Evolutionary conservation across 2,329 filamentous ascomycete species (phyloP).

Genomic region (Pyrenochaeta sp.): DNA sequence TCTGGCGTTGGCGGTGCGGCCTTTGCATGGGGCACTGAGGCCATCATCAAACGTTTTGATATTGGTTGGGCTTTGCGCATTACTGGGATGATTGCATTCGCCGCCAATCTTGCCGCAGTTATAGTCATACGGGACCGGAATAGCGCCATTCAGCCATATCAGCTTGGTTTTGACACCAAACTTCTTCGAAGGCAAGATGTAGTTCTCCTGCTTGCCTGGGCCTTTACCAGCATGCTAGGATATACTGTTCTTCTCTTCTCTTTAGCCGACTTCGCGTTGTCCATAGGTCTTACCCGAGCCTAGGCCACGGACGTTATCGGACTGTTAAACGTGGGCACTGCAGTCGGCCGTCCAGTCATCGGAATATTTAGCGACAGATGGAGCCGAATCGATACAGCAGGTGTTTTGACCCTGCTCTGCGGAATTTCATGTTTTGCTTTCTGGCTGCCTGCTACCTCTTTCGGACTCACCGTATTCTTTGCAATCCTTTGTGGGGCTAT

Average conservation of each 20-base stretch:
- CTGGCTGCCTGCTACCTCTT: slow-evolving; percentile 56
- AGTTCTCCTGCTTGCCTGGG: slow-evolving; percentile 50
- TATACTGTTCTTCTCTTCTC: slow-evolving; percentile 58
- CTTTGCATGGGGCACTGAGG: slow-evolving; percentile 37
- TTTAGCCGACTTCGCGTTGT: slow-evolving; percentile 56
- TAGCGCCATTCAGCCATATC: slow-evolving; percentile 40
- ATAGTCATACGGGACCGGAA: slow-evolving; percentile 44
- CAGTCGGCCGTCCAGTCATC: slow-evolving; percentile 56
- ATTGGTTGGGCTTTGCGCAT: slow-evolving; percentile 53
- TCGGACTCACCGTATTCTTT: slow-evolving; percentile 54
- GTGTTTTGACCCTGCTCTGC: slow-evolving; percentile 48
- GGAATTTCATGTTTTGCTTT: slow-evolving; percentile 51
- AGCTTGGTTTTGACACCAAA: slow-evolving; percentile 45
- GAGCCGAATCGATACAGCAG: slow-evolving; percentile 54
- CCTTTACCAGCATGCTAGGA: slow-evolving; percentile 56
- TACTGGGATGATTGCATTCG: slow-evolving; percentile 45
- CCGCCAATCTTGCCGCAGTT: slow-evolving; percentile 38
- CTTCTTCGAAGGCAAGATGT: slow-evolving; percentile 48
- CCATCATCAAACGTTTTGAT: slow-evolving; percentile 47
- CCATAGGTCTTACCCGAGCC: slow-evolving; percentile 49
- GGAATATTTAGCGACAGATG: slow-evolving; percentile 56
- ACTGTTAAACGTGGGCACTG: slow-evolving; percentile 58
- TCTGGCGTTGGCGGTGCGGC: slow-evolving; percentile 52
- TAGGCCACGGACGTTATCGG: slow-evolving; percentile 54
- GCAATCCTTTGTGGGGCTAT: slow-evolving; percentile 54